These are phyloP conservation scores for Mycena vitilis DNA, from an alignment of 768 basidiomycete genomes.

Conservation along the genomic window DNA sequence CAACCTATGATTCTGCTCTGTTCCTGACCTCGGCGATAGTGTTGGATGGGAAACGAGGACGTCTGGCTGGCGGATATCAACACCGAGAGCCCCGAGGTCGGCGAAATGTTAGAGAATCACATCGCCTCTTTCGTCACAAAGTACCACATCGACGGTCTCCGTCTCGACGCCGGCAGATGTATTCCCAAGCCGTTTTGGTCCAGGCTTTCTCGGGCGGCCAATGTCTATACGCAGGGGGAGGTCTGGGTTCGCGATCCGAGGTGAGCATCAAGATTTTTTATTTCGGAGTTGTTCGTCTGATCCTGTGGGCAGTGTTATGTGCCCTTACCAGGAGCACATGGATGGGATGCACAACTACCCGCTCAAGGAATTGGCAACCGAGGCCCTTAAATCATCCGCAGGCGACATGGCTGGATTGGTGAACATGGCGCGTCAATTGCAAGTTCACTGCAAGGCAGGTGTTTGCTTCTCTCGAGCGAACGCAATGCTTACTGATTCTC, in stretches of 20 bases:
- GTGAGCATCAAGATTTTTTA: constrained; percentile 40
- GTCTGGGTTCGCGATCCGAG: constrained; percentile 54
- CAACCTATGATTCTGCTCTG: constrained; percentile 60
- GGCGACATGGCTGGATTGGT: constrained; percentile 49
- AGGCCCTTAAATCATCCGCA: constrained; percentile 62
- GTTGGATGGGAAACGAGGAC: constrained; percentile 71
- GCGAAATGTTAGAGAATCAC: constrained; percentile 61
- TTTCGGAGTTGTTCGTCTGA: not conserved
- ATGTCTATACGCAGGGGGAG: constrained; percentile 74
- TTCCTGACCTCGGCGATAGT: constrained; percentile 62
- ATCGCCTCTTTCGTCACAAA: constrained; percentile 59
- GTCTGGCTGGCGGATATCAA: constrained; percentile 70
- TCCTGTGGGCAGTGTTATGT: constrained; percentile 36
- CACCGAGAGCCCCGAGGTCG: constrained; percentile 66
- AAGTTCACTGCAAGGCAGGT: constrained; percentile 49
- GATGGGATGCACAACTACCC: constrained; percentile 67
- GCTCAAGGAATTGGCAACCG: constrained; percentile 57
- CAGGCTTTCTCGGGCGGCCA: constrained; percentile 60
- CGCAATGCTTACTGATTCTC: constrained; percentile 15
- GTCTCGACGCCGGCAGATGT: constrained; percentile 66
- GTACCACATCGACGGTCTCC: constrained; percentile 71
- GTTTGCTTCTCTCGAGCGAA: not conserved
- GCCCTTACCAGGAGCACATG: constrained; percentile 56
- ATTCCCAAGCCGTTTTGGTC: constrained; percentile 68
- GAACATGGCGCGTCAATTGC: constrained; percentile 42